phyloP scores from a whole-genome alignment of 345 rosid genomes.

The Anacardium occidentale region DNA sequence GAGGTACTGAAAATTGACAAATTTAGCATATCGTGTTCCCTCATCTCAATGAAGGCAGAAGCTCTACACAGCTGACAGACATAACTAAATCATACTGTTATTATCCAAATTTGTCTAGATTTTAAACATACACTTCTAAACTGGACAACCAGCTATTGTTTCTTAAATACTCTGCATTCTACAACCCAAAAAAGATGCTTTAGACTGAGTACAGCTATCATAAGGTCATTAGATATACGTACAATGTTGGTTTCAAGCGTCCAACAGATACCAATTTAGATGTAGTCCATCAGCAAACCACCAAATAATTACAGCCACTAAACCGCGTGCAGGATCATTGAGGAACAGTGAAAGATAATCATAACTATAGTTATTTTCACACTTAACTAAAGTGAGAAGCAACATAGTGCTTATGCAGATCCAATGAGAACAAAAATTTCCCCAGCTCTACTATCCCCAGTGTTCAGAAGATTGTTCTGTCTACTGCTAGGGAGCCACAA shows the following conservation, averaged over 20 bases:
- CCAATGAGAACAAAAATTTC: not conserved
- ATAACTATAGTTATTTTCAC: not conserved
- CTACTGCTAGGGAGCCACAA: not conserved
- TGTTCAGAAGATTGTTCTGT: not conserved
- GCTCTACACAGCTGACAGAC: not conserved
- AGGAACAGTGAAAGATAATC: constrained; percentile 1
- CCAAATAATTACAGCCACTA: not conserved
- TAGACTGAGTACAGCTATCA: not conserved
- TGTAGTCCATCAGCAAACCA: not conserved
- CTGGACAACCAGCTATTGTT: not conserved
- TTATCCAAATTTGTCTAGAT: too few species aligned
- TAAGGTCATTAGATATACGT: not conserved
- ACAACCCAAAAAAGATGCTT: not conserved
- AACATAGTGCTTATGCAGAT: not conserved
- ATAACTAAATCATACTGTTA: not conserved
- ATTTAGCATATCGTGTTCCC: not conserved
- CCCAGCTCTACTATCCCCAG: not conserved
- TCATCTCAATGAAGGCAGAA: not conserved
- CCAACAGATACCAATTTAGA: not conserved
- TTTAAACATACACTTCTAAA: not conserved
- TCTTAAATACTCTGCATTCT: too few species aligned
- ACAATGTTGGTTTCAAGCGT: not conserved
- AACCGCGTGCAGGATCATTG: too few species aligned
- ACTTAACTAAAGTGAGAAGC: not conserved
- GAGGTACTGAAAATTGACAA: not conserved